Evolutionary conservation across 208 protist genomes (phyloP).

Genomic region (Novymonas esmeraldas): DNA sequence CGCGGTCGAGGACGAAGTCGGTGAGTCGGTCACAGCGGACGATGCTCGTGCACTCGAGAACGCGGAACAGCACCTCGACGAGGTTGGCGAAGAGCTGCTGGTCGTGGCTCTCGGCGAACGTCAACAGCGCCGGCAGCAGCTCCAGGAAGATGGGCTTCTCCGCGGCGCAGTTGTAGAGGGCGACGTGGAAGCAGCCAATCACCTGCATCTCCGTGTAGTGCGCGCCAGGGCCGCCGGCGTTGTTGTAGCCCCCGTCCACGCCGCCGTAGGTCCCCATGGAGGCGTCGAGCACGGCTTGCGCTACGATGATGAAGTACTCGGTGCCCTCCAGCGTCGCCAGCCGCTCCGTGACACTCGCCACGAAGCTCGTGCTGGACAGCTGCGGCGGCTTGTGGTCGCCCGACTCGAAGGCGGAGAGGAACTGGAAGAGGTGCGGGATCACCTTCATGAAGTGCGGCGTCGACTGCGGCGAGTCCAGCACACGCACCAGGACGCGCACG

Average conservation of each 20-base stretch:
- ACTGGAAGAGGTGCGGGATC: slow-evolving; percentile 71
- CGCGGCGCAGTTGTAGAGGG: slow-evolving; percentile 51
- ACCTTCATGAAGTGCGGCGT: slow-evolving; percentile 46
- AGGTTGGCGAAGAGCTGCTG: slow-evolving; percentile 46
- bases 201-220: slow-evolving; percentile 31
- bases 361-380: slow-evolving; percentile 56
- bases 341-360: slow-evolving; percentile 39
- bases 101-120: slow-evolving; percentile 39
- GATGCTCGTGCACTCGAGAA: slow-evolving; percentile 63
- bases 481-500: slow-evolving; percentile 45
- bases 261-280: slow-evolving; percentile 54
- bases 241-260: slow-evolving; percentile 13
- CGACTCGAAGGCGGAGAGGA: slow-evolving; percentile 74
- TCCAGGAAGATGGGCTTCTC: slow-evolving; percentile 83
- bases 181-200: slow-evolving; percentile 51
- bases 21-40: slow-evolving; percentile 59
- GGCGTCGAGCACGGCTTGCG: slow-evolving; percentile 70
- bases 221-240: slow-evolving; percentile 16
- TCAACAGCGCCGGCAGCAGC: slow-evolving; percentile 61
- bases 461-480: slow-evolving; percentile 34
- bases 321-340: slow-evolving; percentile 44
- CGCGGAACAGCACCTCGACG: slow-evolving; percentile 43
- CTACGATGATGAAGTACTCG: slow-evolving; percentile 69
- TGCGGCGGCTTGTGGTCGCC: slow-evolving; percentile 50
- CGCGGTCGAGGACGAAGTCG: slow-evolving; percentile 52